A percentile compares a stretch with the other conserved stretches of the same genome.
These are phyloP conservation scores for Geotrichum carabidarum DNA, from an alignment of 1,139 yeast genomes.

Conservation along the genomic window DNA sequence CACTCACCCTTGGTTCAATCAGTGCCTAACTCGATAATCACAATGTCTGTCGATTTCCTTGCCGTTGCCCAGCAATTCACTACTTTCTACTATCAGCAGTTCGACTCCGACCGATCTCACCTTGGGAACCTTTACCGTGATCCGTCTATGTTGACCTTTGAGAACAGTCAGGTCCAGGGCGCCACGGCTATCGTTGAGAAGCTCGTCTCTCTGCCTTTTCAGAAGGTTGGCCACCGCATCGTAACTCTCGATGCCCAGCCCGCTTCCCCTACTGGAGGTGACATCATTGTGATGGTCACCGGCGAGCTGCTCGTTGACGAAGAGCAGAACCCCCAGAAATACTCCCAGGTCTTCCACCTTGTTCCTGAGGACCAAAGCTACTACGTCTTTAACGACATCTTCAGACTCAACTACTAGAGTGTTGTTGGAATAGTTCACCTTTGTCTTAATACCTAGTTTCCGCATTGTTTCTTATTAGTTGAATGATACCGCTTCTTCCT, in stretches of 20 bases:
- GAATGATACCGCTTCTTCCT: constrained; percentile 6
- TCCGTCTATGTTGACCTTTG: constrained; percentile 95
- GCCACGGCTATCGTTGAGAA: constrained; percentile 89
- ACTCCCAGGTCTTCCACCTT: constrained; percentile 95
- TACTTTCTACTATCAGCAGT: constrained; percentile 90
- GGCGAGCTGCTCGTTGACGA: constrained; percentile 92
- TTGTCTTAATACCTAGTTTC: not conserved
- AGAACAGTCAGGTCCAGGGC: constrained; percentile 91
- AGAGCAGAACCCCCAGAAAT: constrained; percentile 90
- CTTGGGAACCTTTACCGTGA: constrained; percentile 93
- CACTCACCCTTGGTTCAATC: not conserved
- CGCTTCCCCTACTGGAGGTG: constrained; percentile 79
- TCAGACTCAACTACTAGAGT: constrained; percentile 53
- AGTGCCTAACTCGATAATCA: not conserved
- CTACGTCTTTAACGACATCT: constrained; percentile 92
- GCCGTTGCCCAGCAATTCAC: constrained; percentile 63
- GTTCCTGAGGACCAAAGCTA: constrained; percentile 88
- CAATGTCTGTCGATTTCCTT: constrained; percentile 32
- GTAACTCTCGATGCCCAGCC: constrained; percentile 98
- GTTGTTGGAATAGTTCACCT: not conserved
- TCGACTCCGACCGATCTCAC: constrained; percentile 87
- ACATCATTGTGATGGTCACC: constrained; percentile 94
- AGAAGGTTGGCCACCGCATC: constrained; percentile 86
- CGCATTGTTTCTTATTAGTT: constrained; percentile 4
- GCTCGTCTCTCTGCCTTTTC: constrained; percentile 79